phyloP scores from a whole-genome alignment of 2,329 filamentous ascomycete genomes.

The Penicillium sp. region DNA sequence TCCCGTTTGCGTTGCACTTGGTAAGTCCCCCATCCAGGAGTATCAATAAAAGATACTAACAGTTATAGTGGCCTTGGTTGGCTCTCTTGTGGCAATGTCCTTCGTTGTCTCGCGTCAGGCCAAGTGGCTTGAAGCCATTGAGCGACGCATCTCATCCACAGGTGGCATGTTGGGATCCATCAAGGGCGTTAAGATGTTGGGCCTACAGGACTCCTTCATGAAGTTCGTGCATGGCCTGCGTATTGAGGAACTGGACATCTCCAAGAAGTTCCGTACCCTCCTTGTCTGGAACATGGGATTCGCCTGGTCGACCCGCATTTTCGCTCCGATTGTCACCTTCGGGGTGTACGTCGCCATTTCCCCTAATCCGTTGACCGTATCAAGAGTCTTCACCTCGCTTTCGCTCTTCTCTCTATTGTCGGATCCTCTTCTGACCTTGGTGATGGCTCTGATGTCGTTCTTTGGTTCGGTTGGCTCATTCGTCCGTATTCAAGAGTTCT shows the following conservation, averaged over 20 bases:
- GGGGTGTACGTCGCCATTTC: slow-evolving; percentile 45
- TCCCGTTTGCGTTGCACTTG: slow-evolving; percentile 45
- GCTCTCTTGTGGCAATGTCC: slow-evolving; percentile 35
- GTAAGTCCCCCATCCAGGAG: slow-evolving; percentile 21
- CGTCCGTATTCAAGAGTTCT: slow-evolving; percentile 47
- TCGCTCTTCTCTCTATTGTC: slow-evolving; percentile 49
- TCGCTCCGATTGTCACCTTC: slow-evolving; percentile 48
- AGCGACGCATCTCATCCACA: slow-evolving; percentile 51
- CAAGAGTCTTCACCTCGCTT: slow-evolving; percentile 47
- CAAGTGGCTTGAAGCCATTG: slow-evolving; percentile 51
- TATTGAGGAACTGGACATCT: slow-evolving; percentile 42
- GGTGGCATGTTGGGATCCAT: slow-evolving; percentile 50
- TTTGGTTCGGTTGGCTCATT: slow-evolving; percentile 49
- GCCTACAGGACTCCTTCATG: slow-evolving; percentile 44
- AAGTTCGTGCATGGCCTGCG: slow-evolving; percentile 41
- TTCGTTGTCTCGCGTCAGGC: slow-evolving; percentile 43
- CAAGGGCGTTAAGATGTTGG: slow-evolving; percentile 53
- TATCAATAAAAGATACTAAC: neutral
- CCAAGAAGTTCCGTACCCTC: slow-evolving; percentile 42
- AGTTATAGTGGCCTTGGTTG: slow-evolving; percentile 33
- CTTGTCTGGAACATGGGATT: slow-evolving; percentile 44
- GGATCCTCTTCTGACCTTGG: slow-evolving; percentile 46
- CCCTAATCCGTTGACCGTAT: slow-evolving; percentile 40
- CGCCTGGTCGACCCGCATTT: slow-evolving; percentile 41
- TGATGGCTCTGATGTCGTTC: slow-evolving; percentile 47